A percentile compares a stretch with the other conserved stretches of the same genome.
These are phyloP conservation scores for Pestalotiopsis sp. DNA, from an alignment of 2,329 filamentous ascomycete species.

Conservation along the genomic window DNA sequence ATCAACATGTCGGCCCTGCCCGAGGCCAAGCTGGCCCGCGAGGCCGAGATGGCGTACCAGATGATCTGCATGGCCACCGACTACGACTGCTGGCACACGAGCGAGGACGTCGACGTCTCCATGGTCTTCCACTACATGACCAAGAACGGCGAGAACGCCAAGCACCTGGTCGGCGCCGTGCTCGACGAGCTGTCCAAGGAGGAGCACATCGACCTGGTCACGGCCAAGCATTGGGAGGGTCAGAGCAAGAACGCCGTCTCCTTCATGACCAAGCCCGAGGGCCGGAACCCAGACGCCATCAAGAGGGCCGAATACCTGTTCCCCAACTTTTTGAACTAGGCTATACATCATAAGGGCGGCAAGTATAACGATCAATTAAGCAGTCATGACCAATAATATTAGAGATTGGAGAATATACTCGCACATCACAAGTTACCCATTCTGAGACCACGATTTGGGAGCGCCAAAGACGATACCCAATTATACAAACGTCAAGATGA, in stretches of 20 bases:
- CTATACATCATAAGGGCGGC: background rate
- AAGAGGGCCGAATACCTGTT: conserved; percentile 86
- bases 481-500: background rate
- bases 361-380: background rate
- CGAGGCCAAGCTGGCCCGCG: conserved; percentile 92
- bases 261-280: conserved; percentile 78
- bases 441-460: background rate
- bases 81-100: conserved; percentile 96
- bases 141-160: conserved; percentile 86
- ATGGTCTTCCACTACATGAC: conserved; percentile 98
- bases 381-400: background rate
- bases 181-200: conserved; percentile 81
- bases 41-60: conserved; percentile 95
- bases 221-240: conserved; percentile 79
- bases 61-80: conserved; percentile 99
- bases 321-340: conserved; percentile 68
- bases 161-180: conserved; percentile 80
- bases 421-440: background rate
- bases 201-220: conserved; percentile 73
- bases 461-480: background rate
- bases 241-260: conserved; percentile 74
- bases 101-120: conserved; percentile 84
- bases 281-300: conserved; percentile 71
- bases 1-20: conserved; percentile 99
- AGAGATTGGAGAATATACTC: background rate